Evolutionary conservation across 2,329 filamentous ascomycete species (phyloP).

Genomic region (Parastagonospora nodorum): DNA sequence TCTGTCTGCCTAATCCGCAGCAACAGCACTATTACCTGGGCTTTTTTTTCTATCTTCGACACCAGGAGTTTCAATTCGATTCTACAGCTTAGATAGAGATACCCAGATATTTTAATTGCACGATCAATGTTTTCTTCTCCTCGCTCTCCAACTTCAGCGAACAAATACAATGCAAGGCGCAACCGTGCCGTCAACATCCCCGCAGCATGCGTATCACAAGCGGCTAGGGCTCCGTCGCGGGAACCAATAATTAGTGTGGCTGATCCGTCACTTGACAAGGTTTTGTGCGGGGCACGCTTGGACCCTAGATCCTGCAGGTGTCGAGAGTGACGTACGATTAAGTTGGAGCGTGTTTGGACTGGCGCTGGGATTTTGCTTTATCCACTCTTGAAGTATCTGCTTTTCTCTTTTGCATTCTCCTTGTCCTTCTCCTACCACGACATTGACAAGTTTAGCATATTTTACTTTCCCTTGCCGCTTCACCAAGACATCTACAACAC

Average conservation of each 20-base stretch:
- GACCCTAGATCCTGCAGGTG: conserved; percentile 2
- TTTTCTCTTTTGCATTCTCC: not conserved
- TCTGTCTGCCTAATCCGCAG: not conserved
- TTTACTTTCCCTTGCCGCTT: no score
- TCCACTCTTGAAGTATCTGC: not conserved
- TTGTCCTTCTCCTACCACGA: not conserved
- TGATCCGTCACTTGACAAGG: conserved; percentile 8
- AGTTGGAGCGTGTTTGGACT: not conserved
- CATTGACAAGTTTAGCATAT: no score
- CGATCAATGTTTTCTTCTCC: not conserved
- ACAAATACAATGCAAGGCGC: no score
- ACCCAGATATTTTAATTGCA: not conserved
- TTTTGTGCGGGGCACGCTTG: conserved; percentile 8
- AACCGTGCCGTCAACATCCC: conserved; percentile 5
- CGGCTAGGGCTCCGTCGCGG: not conserved
- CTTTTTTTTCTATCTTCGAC: no score
- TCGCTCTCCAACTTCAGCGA: not conserved
- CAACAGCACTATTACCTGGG: not conserved
- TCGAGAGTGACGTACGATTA: conserved; percentile 1
- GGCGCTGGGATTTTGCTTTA: not conserved
- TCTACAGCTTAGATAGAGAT: not conserved
- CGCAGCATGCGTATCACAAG: conserved; percentile 7
- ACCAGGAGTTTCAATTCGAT: not conserved
- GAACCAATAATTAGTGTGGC: conserved; percentile 7
- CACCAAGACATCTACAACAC: not conserved